These are phyloP conservation scores for Anastatica hierochuntica DNA, from an alignment of 345 rosid genomes.

Conservation along the genomic window DNA sequence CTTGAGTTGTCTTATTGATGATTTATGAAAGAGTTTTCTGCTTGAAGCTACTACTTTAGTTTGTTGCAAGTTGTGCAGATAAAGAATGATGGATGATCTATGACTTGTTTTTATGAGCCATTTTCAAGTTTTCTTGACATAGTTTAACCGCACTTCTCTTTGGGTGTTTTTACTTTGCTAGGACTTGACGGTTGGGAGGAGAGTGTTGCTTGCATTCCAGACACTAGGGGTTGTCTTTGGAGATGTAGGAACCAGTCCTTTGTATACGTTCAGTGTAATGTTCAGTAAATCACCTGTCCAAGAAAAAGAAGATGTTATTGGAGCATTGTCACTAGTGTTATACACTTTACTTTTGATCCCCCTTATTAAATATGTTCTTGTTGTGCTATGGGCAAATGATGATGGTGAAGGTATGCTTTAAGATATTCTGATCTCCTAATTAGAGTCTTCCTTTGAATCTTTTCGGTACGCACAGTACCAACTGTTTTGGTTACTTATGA, in stretches of 20 bases:
- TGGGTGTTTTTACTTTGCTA: conserved; percentile 25
- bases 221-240: conserved; percentile 97
- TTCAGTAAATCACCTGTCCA: conserved; percentile 78
- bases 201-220: conserved; percentile 73
- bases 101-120: conserved; percentile 3
- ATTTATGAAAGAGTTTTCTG: no score
- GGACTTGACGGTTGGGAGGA: conserved; percentile 75
- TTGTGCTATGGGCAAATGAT: conserved; percentile 97
- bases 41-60: no score
- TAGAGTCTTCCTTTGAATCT: background rate
- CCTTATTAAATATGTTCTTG: conserved; percentile 74
- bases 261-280: conserved; percentile 91
- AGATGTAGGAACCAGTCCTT: conserved; percentile 97
- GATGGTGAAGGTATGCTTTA: conserved; percentile 82
- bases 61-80: no score
- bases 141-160: background rate
- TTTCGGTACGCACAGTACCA: background rate
- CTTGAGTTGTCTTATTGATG: no score
- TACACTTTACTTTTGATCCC: conserved; percentile 88
- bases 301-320: conserved; percentile 77
- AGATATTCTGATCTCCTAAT: conserved; percentile 1
- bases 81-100: no score
- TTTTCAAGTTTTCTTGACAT: background rate
- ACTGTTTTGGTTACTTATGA: background rate
- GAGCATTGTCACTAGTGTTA: conserved; percentile 84